phyloP scores from a whole-genome alignment of 2,329 filamentous ascomycete species.

The Thermomyces lanuginosus region DNA sequence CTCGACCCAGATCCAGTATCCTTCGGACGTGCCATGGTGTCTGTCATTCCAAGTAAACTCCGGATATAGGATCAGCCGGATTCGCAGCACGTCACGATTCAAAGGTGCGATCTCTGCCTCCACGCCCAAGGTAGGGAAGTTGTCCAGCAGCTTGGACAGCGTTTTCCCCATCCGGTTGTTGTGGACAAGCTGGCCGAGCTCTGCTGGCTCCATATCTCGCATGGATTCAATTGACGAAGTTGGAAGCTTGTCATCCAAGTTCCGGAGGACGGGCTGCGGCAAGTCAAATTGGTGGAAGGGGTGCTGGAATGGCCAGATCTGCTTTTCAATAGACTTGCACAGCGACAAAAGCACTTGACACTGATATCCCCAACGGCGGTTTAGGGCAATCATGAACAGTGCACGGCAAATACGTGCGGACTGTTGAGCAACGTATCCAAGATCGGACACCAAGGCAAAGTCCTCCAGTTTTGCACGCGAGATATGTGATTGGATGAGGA shows the following conservation, averaged over 20 bases:
- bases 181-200: conserved; percentile 81
- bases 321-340: conserved; percentile 93
- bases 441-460: conserved; percentile 82
- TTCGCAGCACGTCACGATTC: conserved; percentile 85
- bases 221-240: conserved; percentile 62
- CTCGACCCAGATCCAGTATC: conserved; percentile 98
- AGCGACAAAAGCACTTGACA: conserved; percentile 80
- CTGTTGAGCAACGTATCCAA: conserved; percentile 90
- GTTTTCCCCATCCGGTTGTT: conserved; percentile 75
- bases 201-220: conserved; percentile 80
- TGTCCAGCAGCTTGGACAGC: conserved; percentile 65
- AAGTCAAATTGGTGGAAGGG: conserved; percentile 91
- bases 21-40: conserved; percentile 83
- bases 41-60: conserved; percentile 93
- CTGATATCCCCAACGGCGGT: conserved; percentile 88
- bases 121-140: conserved; percentile 80
- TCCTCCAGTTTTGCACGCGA: conserved; percentile 77
- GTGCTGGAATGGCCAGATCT: conserved; percentile 88
- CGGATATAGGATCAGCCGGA: conserved; percentile 68
- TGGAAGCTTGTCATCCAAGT: conserved; percentile 65
- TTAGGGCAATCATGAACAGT: conserved; percentile 92
- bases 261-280: conserved; percentile 62
- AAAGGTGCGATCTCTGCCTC: conserved; percentile 91
- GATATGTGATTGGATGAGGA: conserved; percentile 85
- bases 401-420: conserved; percentile 86